Evolutionary conservation across 306 rosid genomes (phyloP).

Genomic region (Argentina anserina): DNA sequence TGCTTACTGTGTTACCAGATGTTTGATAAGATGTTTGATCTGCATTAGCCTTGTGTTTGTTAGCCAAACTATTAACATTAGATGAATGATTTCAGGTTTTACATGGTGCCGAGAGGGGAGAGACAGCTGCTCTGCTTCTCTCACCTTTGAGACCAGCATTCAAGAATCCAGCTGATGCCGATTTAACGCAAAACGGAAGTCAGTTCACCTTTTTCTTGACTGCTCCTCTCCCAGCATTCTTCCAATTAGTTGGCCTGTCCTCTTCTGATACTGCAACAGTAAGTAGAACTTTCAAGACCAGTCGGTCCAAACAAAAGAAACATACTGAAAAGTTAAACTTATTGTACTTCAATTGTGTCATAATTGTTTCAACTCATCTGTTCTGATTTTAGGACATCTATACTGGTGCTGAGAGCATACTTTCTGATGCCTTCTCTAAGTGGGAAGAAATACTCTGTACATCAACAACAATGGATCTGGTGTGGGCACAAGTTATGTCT

Average conservation of each 20-base stretch:
- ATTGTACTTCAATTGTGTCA: constrained; percentile 14
- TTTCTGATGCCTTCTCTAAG: constrained; percentile 68
- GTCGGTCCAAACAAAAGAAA: not conserved
- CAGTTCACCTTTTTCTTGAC: constrained; percentile 96
- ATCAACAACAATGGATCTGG: constrained; percentile 71
- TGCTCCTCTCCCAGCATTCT: constrained; percentile 84
- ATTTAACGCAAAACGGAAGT: constrained; percentile 58
- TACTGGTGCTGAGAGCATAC: constrained; percentile 72
- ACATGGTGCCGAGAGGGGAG: constrained; percentile 92
- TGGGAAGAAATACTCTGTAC: constrained; percentile 89
- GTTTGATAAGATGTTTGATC: not conserved
- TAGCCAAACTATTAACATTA: constrained; percentile 15
- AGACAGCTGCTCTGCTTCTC: constrained; percentile 77
- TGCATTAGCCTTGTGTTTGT: constrained; percentile 4
- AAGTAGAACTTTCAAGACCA: constrained; percentile 45
- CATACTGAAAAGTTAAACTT: not conserved
- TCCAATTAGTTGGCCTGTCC: constrained; percentile 72
- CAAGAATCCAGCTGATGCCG: constrained; percentile 55
- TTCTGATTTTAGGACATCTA: constrained; percentile 53
- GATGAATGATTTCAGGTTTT: constrained; percentile 55
- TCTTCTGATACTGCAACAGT: constrained; percentile 50
- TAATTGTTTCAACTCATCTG: constrained; percentile 27
- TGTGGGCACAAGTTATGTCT: constrained; percentile 84
- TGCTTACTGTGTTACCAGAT: not conserved
- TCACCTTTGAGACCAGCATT: constrained; percentile 74